A percentile compares a stretch with the other conserved stretches of the same genome.
Conservation (phyloP, 768 basidiomycete genomes). For the Mycena rebaudengoi region DNA sequence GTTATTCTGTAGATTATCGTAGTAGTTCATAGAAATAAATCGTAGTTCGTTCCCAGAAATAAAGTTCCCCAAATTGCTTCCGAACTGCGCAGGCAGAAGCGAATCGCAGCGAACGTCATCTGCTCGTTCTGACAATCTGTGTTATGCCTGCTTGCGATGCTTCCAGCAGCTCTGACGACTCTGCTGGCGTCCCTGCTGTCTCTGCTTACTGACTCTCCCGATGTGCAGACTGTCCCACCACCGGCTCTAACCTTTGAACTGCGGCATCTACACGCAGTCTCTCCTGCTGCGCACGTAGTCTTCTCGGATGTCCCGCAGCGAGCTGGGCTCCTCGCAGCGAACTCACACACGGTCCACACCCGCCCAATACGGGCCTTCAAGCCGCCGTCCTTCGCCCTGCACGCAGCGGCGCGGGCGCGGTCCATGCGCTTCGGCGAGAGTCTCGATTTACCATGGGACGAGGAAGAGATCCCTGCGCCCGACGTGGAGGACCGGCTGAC, state of each 20-base stretch:
- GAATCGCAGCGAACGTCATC: no score
- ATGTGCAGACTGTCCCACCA: slow-evolving; percentile 13
- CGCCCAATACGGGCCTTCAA: slow-evolving; percentile 48
- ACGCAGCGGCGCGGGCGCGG: slow-evolving; percentile 51
- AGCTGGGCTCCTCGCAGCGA: slow-evolving; percentile 15
- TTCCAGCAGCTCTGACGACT: slow-evolving; percentile 55
- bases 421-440: slow-evolving; percentile 58
- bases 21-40: no score
- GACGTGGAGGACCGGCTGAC: slow-evolving; percentile 81
- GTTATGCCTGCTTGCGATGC: slow-evolving; percentile 47
- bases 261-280: slow-evolving; percentile 69
- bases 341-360: slow-evolving; percentile 48
- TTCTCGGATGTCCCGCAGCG: slow-evolving; percentile 58
- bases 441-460: slow-evolving; percentile 67
- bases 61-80: no score
- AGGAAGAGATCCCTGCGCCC: slow-evolving; percentile 76
- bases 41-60: no score
- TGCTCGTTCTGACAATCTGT: background rate
- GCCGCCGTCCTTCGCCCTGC: slow-evolving; percentile 57
- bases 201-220: slow-evolving; percentile 13
- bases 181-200: slow-evolving; percentile 56
- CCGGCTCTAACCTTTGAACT: slow-evolving; percentile 57
- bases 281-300: slow-evolving; percentile 55
- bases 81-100: no score
- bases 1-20: slow-evolving; percentile 16